A percentile compares a stretch with the other conserved stretches of the same genome.
These are phyloP conservation scores for Heterobasidion annosum DNA, from an alignment of 1,284 basidiomycete species.

Conservation along the genomic window DNA sequence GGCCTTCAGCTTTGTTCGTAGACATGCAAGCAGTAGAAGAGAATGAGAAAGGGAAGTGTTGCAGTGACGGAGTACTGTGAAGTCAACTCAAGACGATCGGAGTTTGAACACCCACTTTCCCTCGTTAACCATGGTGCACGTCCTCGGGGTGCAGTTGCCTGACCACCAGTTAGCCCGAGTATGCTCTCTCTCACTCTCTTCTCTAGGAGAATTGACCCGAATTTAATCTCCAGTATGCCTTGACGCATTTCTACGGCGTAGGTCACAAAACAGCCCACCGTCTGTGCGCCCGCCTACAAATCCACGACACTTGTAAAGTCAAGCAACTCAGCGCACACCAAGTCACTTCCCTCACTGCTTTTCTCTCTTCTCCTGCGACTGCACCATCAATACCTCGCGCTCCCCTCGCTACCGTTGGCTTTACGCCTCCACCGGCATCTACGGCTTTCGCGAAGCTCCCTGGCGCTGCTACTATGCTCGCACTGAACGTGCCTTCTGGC, in stretches of 20 bases:
- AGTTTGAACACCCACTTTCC: slow-evolving; percentile 8
- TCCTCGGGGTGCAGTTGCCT: slow-evolving; percentile 67
- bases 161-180: slow-evolving; percentile 66
- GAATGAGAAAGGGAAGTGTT: not conserved
- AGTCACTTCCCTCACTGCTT: slow-evolving; percentile 78
- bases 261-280: slow-evolving; percentile 66
- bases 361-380: slow-evolving; percentile 78
- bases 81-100: slow-evolving; percentile 1
- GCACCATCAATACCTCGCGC: slow-evolving; percentile 50
- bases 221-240: slow-evolving; percentile 52
- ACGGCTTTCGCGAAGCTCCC: slow-evolving; percentile 34
- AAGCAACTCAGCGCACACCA: slow-evolving; percentile 72
- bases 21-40: slow-evolving; percentile 36
- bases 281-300: slow-evolving; percentile 81
- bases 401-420: slow-evolving; percentile 50
- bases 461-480: slow-evolving; percentile 13
- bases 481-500: slow-evolving; percentile 15
- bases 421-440: slow-evolving; percentile 36
- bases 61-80: not conserved
- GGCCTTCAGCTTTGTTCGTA: slow-evolving; percentile 61
- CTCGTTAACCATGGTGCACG: slow-evolving; percentile 59
- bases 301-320: slow-evolving; percentile 76
- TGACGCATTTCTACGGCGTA: slow-evolving; percentile 81
- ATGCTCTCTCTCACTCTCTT: slow-evolving; percentile 13
- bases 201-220: not conserved